Evolutionary conservation across 352 stramenopile species (phyloP), one percentile per base, ranked within the genome.

Genomic region (Phytophthora nicotianae): DNA sequence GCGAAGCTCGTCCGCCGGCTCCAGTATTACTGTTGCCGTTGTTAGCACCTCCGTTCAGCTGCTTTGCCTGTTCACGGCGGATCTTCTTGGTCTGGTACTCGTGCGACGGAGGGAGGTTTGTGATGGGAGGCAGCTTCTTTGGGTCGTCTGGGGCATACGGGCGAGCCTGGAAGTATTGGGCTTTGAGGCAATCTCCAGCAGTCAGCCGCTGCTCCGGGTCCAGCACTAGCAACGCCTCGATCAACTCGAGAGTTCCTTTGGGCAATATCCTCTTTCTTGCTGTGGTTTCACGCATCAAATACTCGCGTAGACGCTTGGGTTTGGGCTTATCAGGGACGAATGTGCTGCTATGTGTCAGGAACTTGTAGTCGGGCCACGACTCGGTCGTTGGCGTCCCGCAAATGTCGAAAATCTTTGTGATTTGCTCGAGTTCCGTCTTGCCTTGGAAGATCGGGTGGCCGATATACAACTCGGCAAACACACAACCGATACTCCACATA

Each of bases 401-500:
- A 54, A 96, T 73, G 52, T 93, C 85, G 58, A 96, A 96, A 46
- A 96, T 96, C 62, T 91, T 93, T 38, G 73, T 79, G 61, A 96
- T 95, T 50, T 96, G 88, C 67, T 96, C 86, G 2, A 96, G 67
- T 45, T 96, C 88, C 5, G 86, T 90, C 82, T 94, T 95, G 42
- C 88, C 88, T 58, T 93, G 84, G 64, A 96, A 95, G 13, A 96
- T 74, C 10, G 88, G 86, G 42, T 93, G 84, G 7, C 88, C 88
- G 26, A 95, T 90, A 60, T 93, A 96, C 3, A 96, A 59, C 68
- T 96, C 88, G 5, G 81, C 88, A 59, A 96, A 90, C 2, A 96
- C 86, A 27, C 88, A 96, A 0, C 95, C 96, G 42, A 98, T 97
- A 32, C 95, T 97, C 93, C 95, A 98, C 77, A 97, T 97, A 68